Base-by-base conservation (phyloP, 2,329 filamentous ascomycete species). In the Paraphoma chrysanthemicola region DNA sequence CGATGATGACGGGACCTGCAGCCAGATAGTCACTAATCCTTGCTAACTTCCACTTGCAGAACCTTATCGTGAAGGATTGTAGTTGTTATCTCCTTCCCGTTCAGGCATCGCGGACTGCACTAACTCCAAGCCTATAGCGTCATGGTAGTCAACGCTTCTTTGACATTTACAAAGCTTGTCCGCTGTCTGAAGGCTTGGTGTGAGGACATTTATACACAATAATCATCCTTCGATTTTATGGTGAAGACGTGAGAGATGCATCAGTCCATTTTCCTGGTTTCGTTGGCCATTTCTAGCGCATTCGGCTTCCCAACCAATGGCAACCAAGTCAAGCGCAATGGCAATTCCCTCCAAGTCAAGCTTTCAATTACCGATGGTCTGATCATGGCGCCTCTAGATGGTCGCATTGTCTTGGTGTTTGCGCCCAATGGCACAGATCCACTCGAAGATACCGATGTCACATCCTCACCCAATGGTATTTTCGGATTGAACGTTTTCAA, bases 401-500 rank as follows among this genome's bases (percentile, higher is more conserved):
- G 74, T n/a, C 69, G 69, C 14, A 57, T 76, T 30, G 57, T 68
- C 12, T 47, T 77, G 31, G 64, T 77, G 53, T 69, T 77, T 52
- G 72, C 74, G 4, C 75, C 74, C 7, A 66, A 68, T 17, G 72
- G 72, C 1, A 67, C 63, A 1, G 67, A 75, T 56, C 75, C 75
- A 23, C 66, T 78, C n/a, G 63, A 70, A 3, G 69, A 77, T 41
- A 75, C 69, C 5, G 76, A 77, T 51, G 73, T 77, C 33, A 68
- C 66, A 1, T 69, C 70, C 3, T 72, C 73, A 0, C 70, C 70
- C 0, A 69, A 77, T 54, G 59, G 66, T n/a, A 73, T 78, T 47
- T 78, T 72, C 53, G 76, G 76, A 39, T 68, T 75, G 57, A 77
- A 77, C 44, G 75, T 77, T 4, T 71, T 62, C 59, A 53, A 61